A percentile compares a stretch with the other conserved stretches of the same genome.
These are phyloP conservation scores for Ilex paraguariensis DNA, from an alignment of 305 asterid genomes.

Conservation along the genomic window DNA sequence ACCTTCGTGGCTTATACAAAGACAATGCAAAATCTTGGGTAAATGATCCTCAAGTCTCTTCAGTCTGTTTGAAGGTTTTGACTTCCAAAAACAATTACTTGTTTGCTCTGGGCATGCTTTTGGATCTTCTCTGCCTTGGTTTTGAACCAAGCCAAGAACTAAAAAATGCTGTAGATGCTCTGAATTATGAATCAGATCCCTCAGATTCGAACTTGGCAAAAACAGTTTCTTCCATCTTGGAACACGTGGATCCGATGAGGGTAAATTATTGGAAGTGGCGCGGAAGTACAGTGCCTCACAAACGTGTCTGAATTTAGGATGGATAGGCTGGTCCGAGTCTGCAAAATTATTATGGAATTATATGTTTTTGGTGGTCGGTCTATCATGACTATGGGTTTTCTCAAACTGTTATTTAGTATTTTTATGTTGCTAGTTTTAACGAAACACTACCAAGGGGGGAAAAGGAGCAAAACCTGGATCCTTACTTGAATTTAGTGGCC, in stretches of 20 bases:
- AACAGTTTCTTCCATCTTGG: slow-evolving; percentile 40
- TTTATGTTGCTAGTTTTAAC: too few relatives aligned
- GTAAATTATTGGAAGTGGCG: slow-evolving; percentile 62
- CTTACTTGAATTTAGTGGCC: too few relatives aligned
- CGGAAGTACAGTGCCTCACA: slow-evolving; percentile 8
- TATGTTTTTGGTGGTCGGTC: too few relatives aligned
- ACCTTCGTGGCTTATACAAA: slow-evolving; percentile 49
- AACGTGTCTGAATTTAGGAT: not conserved
- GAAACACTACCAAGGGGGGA: too few relatives aligned
- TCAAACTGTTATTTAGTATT: too few relatives aligned
- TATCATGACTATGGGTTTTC: too few relatives aligned
- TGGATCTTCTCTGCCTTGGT: slow-evolving; percentile 42
- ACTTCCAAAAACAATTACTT: slow-evolving; percentile 21
- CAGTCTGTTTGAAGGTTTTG: slow-evolving; percentile 42
- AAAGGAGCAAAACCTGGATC: too few relatives aligned
- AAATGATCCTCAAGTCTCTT: slow-evolving; percentile 42
- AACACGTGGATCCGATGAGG: slow-evolving; percentile 46
- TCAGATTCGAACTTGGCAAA: slow-evolving; percentile 19
- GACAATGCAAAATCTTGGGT: slow-evolving; percentile 26
- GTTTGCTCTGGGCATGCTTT: slow-evolving; percentile 41
- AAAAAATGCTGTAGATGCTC: slow-evolving; percentile 34
- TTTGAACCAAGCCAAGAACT: slow-evolving; percentile 34
- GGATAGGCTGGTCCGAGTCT: slow-evolving; percentile 11
- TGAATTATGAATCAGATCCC: slow-evolving; percentile 19
- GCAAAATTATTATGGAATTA: too few relatives aligned